phyloP scores from a whole-genome alignment of 805 yeast species.

The Yarrowia bubula region DNA sequence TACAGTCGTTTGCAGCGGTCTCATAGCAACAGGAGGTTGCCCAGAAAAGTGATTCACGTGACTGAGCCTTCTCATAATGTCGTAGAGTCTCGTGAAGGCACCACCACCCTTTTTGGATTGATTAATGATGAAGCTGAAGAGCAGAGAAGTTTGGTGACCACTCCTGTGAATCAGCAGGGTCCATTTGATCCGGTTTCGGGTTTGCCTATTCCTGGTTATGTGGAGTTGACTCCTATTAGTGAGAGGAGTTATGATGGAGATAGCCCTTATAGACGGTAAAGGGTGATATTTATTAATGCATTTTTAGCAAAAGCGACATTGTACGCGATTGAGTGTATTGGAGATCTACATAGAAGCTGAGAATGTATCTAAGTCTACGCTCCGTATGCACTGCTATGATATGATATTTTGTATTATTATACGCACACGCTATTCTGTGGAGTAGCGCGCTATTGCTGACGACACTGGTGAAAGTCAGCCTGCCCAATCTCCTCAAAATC shows the following conservation, averaged over 20 bases:
- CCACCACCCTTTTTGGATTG: constrained; percentile 6
- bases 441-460: no score
- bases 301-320: no score
- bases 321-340: no score
- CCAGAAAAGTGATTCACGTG: constrained; percentile 1
- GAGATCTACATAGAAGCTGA: no score
- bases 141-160: not conserved
- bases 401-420: no score
- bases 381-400: no score
- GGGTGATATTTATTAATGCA: not conserved
- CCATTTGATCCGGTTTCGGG: constrained; percentile 16
- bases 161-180: constrained; percentile 10
- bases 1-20: constrained; percentile 15
- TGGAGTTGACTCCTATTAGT: constrained; percentile 21
- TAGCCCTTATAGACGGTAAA: constrained; percentile 3
- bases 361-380: no score
- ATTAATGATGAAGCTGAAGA: not conserved
- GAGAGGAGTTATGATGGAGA: constrained; percentile 9
- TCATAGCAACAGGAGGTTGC: constrained; percentile 7
- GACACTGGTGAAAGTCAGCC: no score
- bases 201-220: constrained; percentile 5
- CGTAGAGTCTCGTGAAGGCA: not conserved
- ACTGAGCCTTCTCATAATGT: not conserved
- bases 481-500: no score
- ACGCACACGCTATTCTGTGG: no score